Evolutionary conservation across 495 filamentous ascomycete genomes (phyloP).

Genomic region (Eremomyces bilateralis): DNA sequence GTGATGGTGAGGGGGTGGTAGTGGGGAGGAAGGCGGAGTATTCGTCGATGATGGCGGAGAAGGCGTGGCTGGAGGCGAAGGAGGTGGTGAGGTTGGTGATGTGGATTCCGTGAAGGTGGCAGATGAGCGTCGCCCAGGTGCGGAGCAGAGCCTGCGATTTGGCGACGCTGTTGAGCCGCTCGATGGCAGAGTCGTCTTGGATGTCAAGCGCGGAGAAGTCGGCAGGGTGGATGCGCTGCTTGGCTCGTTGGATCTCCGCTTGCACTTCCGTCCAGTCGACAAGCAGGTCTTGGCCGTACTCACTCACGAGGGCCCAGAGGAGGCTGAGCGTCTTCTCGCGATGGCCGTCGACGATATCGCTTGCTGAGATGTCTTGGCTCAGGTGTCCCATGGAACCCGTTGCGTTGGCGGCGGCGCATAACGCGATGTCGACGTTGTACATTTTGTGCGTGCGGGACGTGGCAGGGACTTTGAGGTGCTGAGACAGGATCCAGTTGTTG

Average conservation of each 20-base stretch:
- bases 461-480: constrained; percentile 37
- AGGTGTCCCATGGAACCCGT: constrained; percentile 16
- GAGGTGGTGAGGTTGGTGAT: constrained; percentile 36
- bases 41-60: constrained; percentile 35
- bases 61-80: constrained; percentile 34
- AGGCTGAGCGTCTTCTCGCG: constrained; percentile 44
- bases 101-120: constrained; percentile 22
- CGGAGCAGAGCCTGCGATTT: constrained; percentile 24
- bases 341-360: constrained; percentile 45
- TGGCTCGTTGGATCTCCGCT: constrained; percentile 24
- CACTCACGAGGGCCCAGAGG: constrained; percentile 37
- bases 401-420: constrained; percentile 28
- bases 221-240: constrained; percentile 9
- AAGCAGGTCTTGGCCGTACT: constrained; percentile 30
- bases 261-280: constrained; percentile 32
- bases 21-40: constrained; percentile 22
- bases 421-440: constrained; percentile 37
- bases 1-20: not conserved
- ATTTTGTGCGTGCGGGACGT: constrained; percentile 34
- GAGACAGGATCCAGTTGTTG: constrained; percentile 27
- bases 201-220: constrained; percentile 11
- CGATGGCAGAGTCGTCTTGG: constrained; percentile 5
- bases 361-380: constrained; percentile 24
- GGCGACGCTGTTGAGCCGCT: constrained; percentile 8
- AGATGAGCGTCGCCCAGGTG: constrained; percentile 32